Base-by-base conservation (phyloP, 495 filamentous ascomycete species). In the Podospora fimiseda region DNA sequence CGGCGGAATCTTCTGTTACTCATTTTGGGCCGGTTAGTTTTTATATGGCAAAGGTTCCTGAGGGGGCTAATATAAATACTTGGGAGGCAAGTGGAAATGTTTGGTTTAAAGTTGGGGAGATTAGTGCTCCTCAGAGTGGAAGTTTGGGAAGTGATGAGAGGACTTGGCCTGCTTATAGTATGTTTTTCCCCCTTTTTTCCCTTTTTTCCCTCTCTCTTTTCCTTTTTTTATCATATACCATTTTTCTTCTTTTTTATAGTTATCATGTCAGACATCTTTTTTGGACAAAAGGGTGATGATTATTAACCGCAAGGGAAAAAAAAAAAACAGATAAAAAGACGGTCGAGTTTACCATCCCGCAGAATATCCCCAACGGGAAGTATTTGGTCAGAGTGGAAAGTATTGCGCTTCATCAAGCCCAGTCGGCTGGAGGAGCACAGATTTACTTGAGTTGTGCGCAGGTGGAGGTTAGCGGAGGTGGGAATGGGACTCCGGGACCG, bases 361-460 rank as follows among this genome's bases (percentile, higher is more conserved):
- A 67, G 33, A 60, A 58, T 46, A 60, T 76, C 11, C 67, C 70
- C 1, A 69, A 57, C 60, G 62, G 69, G 22, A 64, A 69, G 48
- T 71, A 73, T 55, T 58, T 71, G 8, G 62, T 71, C 41, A 63
- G 67, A 20, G 70, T 71, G 9, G 68, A 73, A 50, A 68, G 63
- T 48, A 70, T 71, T 54, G 68, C 68, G 3, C 61, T 71, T 18
- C 65, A 71, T 53, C 65, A 66, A 37, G 67, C 70, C 5, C 63
- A 70, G 48, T 57, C 53, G 2, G 57, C 62, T 2, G 68, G 68
- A 21, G 69, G 68, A 5, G 72, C 79, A 0, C 77, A 80, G 62
- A 72, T 79, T 57, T 81, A 80, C 47, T 55, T 79, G 23, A 63
- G 74, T 0, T 84, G 80, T 53, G 76, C 74, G 18, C 80, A 84